Conservation (phyloP, 2,329 filamentous ascomycete species). For the Epicoccum nigrum region DNA sequence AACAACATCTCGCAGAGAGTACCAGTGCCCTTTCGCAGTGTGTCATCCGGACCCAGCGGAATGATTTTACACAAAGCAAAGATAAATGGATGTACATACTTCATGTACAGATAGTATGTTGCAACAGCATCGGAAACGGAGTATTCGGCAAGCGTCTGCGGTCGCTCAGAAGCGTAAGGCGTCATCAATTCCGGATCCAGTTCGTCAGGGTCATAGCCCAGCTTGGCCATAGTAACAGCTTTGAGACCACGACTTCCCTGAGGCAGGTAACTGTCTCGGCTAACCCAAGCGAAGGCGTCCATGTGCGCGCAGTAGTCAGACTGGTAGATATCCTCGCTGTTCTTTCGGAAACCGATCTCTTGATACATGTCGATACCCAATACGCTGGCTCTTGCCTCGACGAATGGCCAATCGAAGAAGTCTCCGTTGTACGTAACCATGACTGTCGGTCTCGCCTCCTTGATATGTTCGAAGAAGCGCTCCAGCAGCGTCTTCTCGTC, state of each 20-base stretch:
- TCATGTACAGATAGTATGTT: constrained; percentile 99
- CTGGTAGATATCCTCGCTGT: constrained; percentile 94
- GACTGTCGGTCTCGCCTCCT: constrained; percentile 90
- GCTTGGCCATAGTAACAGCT: constrained; percentile 95
- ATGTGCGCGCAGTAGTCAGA: constrained; percentile 96
- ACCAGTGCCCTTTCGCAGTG: constrained; percentile 91
- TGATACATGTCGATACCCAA: constrained; percentile 99
- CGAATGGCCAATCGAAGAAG: constrained; percentile 99
- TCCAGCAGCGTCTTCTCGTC: constrained; percentile 88
- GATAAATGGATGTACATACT: constrained; percentile 99
- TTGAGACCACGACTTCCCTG: constrained; percentile 97
- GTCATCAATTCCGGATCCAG: constrained; percentile 98
- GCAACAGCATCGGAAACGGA: constrained; percentile 98
- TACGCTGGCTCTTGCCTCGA: constrained; percentile 89
- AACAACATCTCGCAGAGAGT: constrained; percentile 99
- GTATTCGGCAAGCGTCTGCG: constrained; percentile 94
- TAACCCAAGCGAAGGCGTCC: constrained; percentile 99
- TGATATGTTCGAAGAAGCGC: constrained; percentile 93
- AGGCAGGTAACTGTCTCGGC: constrained; percentile 95
- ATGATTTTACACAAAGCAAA: constrained; percentile 98
- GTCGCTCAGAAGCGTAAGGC: constrained; percentile 81
- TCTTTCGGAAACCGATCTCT: constrained; percentile 96
- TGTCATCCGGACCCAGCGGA: constrained; percentile 89
- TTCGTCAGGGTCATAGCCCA: constrained; percentile 97
- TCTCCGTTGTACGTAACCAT: constrained; percentile 99